Evolutionary conservation across 2,329 filamentous ascomycete genomes (phyloP).

Genomic region (Alternaria solani): DNA sequence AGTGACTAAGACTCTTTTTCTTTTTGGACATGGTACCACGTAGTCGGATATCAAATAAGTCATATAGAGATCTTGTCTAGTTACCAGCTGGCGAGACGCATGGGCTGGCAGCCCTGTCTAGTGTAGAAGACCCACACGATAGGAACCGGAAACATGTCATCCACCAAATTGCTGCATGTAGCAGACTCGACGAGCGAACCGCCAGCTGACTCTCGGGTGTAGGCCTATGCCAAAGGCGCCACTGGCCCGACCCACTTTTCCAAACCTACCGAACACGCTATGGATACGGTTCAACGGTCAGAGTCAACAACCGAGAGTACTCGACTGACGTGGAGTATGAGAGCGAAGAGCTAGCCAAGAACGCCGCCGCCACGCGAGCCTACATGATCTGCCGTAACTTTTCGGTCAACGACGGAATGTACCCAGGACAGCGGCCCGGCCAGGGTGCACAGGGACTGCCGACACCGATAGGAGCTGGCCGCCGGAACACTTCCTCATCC

Average conservation of each 20-base stretch:
- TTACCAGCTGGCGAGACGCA: slow-evolving; percentile 5
- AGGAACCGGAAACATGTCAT: background rate
- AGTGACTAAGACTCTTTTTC: slow-evolving; percentile 19
- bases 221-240: slow-evolving; percentile 94
- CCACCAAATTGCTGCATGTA: background rate
- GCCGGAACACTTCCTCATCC: slow-evolving; percentile 58
- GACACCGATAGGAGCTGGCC: slow-evolving; percentile 69
- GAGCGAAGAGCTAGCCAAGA: slow-evolving; percentile 82
- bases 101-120: slow-evolving; percentile 40
- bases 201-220: slow-evolving; percentile 40
- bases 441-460: slow-evolving; percentile 68
- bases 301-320: slow-evolving; percentile 97
- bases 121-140: slow-evolving; percentile 13
- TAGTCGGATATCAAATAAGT: slow-evolving; percentile 3
- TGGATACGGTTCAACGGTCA: slow-evolving; percentile 87
- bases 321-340: slow-evolving; percentile 88
- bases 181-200: slow-evolving; percentile 6
- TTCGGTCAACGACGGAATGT: slow-evolving; percentile 95
- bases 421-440: slow-evolving; percentile 64
- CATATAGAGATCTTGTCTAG: background rate
- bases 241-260: slow-evolving; percentile 91
- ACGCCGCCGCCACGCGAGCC: slow-evolving; percentile 93
- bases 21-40: slow-evolving; percentile 7
- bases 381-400: slow-evolving; percentile 99
- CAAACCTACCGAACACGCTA: slow-evolving; percentile 76